Evolutionary conservation across 495 filamentous ascomycete genomes (phyloP).

Genomic region (Tuber umbilicatum): DNA sequence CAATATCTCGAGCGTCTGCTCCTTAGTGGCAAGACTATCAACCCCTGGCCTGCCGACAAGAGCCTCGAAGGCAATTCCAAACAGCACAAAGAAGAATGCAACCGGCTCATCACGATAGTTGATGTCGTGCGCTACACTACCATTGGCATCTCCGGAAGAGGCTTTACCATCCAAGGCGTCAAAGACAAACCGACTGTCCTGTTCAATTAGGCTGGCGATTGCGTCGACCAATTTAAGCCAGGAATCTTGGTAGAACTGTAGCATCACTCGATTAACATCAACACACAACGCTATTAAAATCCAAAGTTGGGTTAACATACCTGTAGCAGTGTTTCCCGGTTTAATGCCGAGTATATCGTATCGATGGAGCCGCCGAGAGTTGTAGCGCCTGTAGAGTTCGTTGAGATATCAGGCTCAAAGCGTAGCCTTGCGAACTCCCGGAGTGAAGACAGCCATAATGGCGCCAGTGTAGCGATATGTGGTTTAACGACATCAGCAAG

Average conservation of each 20-base stretch:
- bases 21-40: conserved; percentile 62
- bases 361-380: conserved; percentile 73
- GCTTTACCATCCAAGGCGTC: conserved; percentile 89
- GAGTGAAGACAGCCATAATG: conserved; percentile 86
- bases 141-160: conserved; percentile 51
- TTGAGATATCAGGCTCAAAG: conserved; percentile 95
- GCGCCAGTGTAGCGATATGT: conserved; percentile 78
- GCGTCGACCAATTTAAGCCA: conserved; percentile 97
- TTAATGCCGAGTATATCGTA: conserved; percentile 84
- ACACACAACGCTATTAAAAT: not conserved
- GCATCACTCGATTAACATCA: conserved; percentile 34
- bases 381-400: conserved; percentile 60
- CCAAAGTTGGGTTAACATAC: conserved; percentile 42
- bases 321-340: conserved; percentile 82
- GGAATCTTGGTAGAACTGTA: conserved; percentile 90
- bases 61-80: conserved; percentile 92
- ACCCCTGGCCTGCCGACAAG: conserved; percentile 70
- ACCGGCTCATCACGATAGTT: conserved; percentile 97
- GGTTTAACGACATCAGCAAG: conserved; percentile 82
- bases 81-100: conserved; percentile 98
- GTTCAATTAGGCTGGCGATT: conserved; percentile 93
- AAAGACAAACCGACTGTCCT: conserved; percentile 95
- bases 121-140: conserved; percentile 60
- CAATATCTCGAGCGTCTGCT: conserved; percentile 82
- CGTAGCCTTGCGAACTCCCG: conserved; percentile 88